Evolutionary conservation across 2,329 filamentous ascomycete species (phyloP), one percentile per base, ranked within the genome.

Genomic region (Hypoxylon sp.): DNA sequence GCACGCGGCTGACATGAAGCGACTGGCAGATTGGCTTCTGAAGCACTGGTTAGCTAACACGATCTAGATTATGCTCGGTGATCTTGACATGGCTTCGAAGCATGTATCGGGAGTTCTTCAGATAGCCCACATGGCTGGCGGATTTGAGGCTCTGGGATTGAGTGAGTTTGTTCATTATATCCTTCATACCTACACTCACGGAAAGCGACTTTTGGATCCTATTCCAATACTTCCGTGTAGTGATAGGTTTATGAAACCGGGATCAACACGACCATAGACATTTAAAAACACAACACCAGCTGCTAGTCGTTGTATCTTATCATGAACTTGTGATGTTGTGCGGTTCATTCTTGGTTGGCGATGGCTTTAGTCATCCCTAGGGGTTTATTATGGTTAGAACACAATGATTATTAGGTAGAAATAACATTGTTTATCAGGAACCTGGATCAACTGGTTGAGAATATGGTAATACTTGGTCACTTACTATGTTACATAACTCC

Each of bases 11-110:
- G 3, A 9, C 39, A 9, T 17, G 4, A 22, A 44, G 39, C 17
- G 19, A 44, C 19, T 11, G 8, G 5, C 22, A 10, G 9, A 17
- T 42, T 8, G n/a, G 37, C 14, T 42, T n/a, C n/a, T 17, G n/a
- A 42, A 42, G 14, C n/a, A 42, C 37, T 5, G 37, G 39, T 10
- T 8, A 17, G 10, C 39, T 44, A 19, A 44, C 9, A 44, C n/a
- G 9, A 10, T 22, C 39, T 22, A 44, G 39, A 44, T 44, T 44
- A 44, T 44, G 39, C 39, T 44, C 39, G 39, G 39, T 19, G 39
- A 44, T 44, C 39, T 44, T 11, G 10, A 17, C 13, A 44, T 44
- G 39, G 39, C 39, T 22, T 44, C 39, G 39, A 19, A n/a, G 39
- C 39, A 44, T 22, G 17, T 44, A 44, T 44, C 3, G 9, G 39